Evolutionary conservation across 768 basidiomycete species (phyloP).

Genomic region (Artomyces pyxidatus): DNA sequence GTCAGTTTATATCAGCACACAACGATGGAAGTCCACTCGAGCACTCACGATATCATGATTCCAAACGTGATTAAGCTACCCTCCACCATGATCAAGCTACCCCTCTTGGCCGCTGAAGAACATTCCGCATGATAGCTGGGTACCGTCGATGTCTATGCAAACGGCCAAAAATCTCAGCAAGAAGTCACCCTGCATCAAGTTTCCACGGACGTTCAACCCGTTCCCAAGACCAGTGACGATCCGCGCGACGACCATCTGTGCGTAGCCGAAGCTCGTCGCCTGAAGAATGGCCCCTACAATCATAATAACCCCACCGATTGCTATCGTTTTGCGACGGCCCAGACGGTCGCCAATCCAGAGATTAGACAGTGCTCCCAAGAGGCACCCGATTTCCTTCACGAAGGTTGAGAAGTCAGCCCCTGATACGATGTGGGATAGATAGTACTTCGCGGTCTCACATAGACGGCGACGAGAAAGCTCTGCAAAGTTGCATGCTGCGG

Average conservation of each 20-base stretch:
- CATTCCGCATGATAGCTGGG: conserved; percentile 62
- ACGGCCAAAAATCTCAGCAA: not conserved
- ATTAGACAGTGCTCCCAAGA: conserved; percentile 55
- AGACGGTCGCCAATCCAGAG: conserved; percentile 52
- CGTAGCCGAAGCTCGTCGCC: conserved; percentile 45
- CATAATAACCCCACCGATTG: conserved; percentile 51
- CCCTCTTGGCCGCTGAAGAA: conserved; percentile 49
- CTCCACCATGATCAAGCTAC: conserved; percentile 58
- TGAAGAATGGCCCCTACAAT: conserved; percentile 57
- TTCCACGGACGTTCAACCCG: conserved; percentile 45
- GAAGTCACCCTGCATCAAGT: not conserved
- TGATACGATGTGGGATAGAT: not conserved
- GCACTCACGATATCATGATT: conserved; percentile 50
- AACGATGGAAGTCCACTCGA: not conserved
- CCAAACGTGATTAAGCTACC: conserved; percentile 58
- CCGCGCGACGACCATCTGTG: conserved; percentile 55
- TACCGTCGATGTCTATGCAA: conserved; percentile 49
- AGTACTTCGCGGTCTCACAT: conserved; percentile 36
- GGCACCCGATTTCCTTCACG: conserved; percentile 54
- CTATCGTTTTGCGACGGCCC: conserved; percentile 51
- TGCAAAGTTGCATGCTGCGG: conserved; percentile 47
- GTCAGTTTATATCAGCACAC: not conserved
- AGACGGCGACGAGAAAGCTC: conserved; percentile 52
- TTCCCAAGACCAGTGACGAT: conserved; percentile 59
- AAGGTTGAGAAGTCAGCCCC: conserved; percentile 1